Percentiles rank a stretch among this genome's conserved stretches.
Conservation (phyloP, 2,329 filamentous ascomycete genomes). For the Ascochyta clinopodiicola region DNA sequence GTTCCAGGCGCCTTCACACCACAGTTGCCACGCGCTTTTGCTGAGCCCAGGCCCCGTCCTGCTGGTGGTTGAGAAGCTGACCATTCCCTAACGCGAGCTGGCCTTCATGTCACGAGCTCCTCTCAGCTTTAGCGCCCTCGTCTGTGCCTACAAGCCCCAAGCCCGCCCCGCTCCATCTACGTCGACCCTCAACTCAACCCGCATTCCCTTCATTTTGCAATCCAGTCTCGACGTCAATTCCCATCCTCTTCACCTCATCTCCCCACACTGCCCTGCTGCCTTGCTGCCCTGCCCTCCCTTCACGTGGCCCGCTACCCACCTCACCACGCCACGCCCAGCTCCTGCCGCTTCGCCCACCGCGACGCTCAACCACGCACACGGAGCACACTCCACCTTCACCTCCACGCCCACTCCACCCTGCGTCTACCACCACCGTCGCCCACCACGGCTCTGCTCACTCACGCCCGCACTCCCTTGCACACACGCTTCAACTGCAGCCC, state of each 20-base stretch:
- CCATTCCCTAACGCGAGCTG: slow-evolving; percentile 24
- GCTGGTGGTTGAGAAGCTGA: slow-evolving; percentile 25
- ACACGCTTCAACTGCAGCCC: slow-evolving; percentile 55
- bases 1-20: slow-evolving; percentile 15
- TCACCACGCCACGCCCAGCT: slow-evolving; percentile 21
- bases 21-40: slow-evolving; percentile 20
- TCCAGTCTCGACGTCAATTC: slow-evolving; percentile 34
- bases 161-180: slow-evolving; percentile 36
- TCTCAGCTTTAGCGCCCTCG: slow-evolving; percentile 21
- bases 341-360: slow-evolving; percentile 17
- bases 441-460: slow-evolving; percentile 62
- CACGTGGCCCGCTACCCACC: slow-evolving; percentile 30
- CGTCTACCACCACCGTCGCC: slow-evolving; percentile 39
- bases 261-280: slow-evolving; percentile 15
- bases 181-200: slow-evolving; percentile 26
- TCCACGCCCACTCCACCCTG: slow-evolving; percentile 24
- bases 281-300: slow-evolving; percentile 23
- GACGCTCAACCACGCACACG: slow-evolving; percentile 25
- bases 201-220: slow-evolving; percentile 30
- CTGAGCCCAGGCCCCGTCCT: slow-evolving; percentile 22
- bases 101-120: slow-evolving; percentile 24
- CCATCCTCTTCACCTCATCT: slow-evolving; percentile 20
- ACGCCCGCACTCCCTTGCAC: slow-evolving; percentile 49
- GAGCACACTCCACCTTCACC: slow-evolving; percentile 26
- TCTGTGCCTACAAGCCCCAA: slow-evolving; percentile 24